phyloP scores from a whole-genome alignment of 1,139 yeast genomes.

The Geotrichum phurueaensis region DNA sequence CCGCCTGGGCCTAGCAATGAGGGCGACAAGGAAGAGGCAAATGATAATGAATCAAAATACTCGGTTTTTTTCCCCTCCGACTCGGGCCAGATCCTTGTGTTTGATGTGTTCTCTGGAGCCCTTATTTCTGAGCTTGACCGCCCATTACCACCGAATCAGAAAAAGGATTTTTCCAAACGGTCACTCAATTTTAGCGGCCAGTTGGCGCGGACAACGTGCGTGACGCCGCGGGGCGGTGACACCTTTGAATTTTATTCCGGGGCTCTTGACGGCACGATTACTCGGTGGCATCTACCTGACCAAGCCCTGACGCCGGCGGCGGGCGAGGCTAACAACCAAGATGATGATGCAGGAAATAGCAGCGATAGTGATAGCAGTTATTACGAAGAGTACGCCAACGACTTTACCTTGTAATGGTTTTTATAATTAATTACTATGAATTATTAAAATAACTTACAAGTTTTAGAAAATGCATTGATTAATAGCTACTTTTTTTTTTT shows the following conservation, averaged over 20 bases:
- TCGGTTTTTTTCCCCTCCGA: conserved; percentile 70
- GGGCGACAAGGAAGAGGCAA: conserved; percentile 30
- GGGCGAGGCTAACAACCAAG: background rate
- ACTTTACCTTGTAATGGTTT: background rate
- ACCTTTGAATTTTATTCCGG: conserved; percentile 32
- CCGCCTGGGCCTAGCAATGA: conserved; percentile 27
- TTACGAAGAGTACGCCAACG: conserved; percentile 13
- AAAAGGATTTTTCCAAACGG: background rate
- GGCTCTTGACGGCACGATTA: conserved; percentile 34
- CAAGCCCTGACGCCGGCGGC: background rate
- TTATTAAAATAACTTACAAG: no score
- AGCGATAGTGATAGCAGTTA: conserved; percentile 8
- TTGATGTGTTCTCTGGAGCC: conserved; percentile 58
- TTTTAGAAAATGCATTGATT: background rate
- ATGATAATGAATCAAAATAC: conserved; percentile 30
- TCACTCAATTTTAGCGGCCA: background rate
- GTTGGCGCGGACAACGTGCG: conserved; percentile 41
- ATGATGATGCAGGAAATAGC: background rate
- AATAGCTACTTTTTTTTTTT: background rate
- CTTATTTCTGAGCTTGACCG: conserved; percentile 48
- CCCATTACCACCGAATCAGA: conserved; percentile 23
- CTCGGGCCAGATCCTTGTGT: conserved; percentile 68
- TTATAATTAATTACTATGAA: no score
- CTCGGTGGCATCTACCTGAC: conserved; percentile 25
- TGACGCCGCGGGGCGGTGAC: conserved; percentile 44